Evolutionary conservation across 2,329 filamentous ascomycete genomes (phyloP), one percentile per base, ranked within the genome.

Genomic region (Alternaria angustiovoidea): DNA sequence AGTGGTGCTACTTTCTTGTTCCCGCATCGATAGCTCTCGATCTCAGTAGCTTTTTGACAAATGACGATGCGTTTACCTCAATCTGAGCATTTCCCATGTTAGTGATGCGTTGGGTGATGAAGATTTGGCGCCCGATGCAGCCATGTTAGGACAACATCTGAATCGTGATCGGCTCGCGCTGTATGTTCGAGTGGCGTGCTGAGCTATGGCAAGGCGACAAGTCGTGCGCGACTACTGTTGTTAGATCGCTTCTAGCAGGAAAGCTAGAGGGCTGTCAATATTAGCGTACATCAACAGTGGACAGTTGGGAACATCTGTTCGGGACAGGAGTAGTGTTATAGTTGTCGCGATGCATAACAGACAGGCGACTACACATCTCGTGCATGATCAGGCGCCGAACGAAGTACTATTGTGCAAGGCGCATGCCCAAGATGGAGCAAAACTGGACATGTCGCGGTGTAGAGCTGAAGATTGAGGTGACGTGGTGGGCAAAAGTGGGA

Each of bases 401-500:
- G 6, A 49, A 8, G 14, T 6, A 20, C 7, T 1, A 14, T 36
- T 49, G 34, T 49, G 32, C 43, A 48, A 34, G 32, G 43, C 24
- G 22, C 32, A 30, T 49, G 18, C 28, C 43, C 47, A 51, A 53
- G n/a, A 32, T 32, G 39, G 30, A 53, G 42, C 36, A 41, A 36
- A 42, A 11, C 7, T 24, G 20, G 39, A 42, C 20, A 39, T 38
- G 32, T 49, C 49, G 48, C 34, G 53, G 53, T 44, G 54, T 52
- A 43, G 57, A 57, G 53, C 44, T 57, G 41, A 49, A 39, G 58
- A 51, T 39, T 48, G 54, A 59, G 39, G 62, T 68, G 66, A 68
- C 64, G 66, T 66, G 66, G 58, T 65, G 57, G 30, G 43, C 28
- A 38, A 42, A 51, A 51, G 60, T 60, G 56, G 63, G 46, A 61